Evolutionary conservation across 768 basidiomycete genomes (phyloP), one percentile per base, ranked within the genome.

Genomic region (Holtermanniella nyarrowii): DNA sequence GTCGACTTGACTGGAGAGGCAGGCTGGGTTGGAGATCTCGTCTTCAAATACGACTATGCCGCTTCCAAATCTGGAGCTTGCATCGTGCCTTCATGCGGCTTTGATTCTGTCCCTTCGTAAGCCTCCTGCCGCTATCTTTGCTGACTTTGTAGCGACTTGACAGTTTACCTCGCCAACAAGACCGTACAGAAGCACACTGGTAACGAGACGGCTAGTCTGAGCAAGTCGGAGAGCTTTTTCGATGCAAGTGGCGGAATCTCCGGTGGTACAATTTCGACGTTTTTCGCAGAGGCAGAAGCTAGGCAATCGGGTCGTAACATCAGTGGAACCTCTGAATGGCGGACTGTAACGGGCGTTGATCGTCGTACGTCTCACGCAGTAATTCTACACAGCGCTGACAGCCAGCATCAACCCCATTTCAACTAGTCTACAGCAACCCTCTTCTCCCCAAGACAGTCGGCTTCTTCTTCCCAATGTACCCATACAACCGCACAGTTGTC

Each of bases 81-180:
- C 56, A 83, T 96, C 57, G 77, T 95, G 18, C 86, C 86, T 21
- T 76, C 81, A 1, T 85, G 82, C 49, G 88, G 83, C 1, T 77
- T 85, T 45, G 70, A 72, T 51, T 62, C 64, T 16, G 56, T 72
- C 18, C 69, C 70, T 18, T 61, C 60, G 69, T 70, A 48, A 53
- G 66, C 54, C 5, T 4, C 5, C 4, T 7, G 16, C 49, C 25
- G 39, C n/a, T 47, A 40, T 25, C 7, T 40, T 39, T 22, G 11
- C 42, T 20, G 23, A 44, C 47, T 13, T 37, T 26, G 2, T 40
- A 69, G 67, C 23, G 88, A 95, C 64, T 66, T 84, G 42, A 70
- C 78, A 11, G 78, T 80, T 0, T 83, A 81, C 70, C 72, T 87
- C 44, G 78, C 84, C 16, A 82, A 82, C 52, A 80, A 79, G 59